Base-by-base conservation (phyloP, 192 early-diverging fungal species). In the Phycomyces blakesleeanus region DNA sequence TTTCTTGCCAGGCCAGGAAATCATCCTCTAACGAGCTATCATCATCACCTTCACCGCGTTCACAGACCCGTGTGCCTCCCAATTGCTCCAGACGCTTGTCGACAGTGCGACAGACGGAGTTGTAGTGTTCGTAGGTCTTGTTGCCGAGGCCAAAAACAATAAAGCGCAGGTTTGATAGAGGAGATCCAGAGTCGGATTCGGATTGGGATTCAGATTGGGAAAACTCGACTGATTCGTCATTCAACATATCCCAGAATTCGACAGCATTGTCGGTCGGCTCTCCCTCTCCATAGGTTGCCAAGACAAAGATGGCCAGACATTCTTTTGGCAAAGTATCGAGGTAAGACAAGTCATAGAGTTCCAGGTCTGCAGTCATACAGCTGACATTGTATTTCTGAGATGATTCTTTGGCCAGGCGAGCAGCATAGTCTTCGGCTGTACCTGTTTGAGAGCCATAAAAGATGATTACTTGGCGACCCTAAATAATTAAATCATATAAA, bases 401-500 rank as follows among this genome's bases (percentile, higher is more conserved):
- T 38, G 85, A 85, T 63, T 97, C 95, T 62, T 95, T 94, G 64
- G 87, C 90, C 56, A 96, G 69, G 47, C 95, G 92, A 26, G 83
- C 81, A 51, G 97, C 95, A 78, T 97, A 93, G 68, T 99, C 97
- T 78, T 99, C 97, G 50, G 95, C 97, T 8, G 97, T 99, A 59
- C 97, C 97, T 8, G 97, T 99, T 79, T 99, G 97, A 21, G 94
- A 96, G 51, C 97, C 97, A 67, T 94, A 99, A 68, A 99, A 94
- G 37, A 95, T 76, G 38, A 95, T 84, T 29, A 93, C 84, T 57
- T 89, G 83, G 63, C 90, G 86, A 63, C 81, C 86, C 83, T 85
- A 69, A 63, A 51, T 8, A 72, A 49, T n/a, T n/a, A n/a, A n/a
- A n/a, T n/a, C n/a, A n/a, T n/a, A n/a, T n/a, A n/a, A n/a, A n/a